Evolutionary conservation across 163 green algal genomes (phyloP).

Genomic region (Prototheca cutis): DNA sequence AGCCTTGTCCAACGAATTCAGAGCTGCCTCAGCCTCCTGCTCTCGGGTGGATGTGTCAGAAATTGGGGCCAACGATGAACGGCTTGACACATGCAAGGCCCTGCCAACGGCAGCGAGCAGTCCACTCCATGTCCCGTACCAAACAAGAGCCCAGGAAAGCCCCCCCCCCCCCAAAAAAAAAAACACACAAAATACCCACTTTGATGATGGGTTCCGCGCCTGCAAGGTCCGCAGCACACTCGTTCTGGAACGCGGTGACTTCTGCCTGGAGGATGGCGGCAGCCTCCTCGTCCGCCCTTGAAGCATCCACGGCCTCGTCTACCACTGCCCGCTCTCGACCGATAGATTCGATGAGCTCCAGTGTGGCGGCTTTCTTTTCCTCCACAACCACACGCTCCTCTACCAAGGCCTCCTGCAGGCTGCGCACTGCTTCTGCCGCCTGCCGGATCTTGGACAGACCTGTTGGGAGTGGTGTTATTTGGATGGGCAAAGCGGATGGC

Average conservation of each 20-base stretch:
- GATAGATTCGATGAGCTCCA: constrained; percentile 84
- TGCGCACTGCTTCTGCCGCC: constrained; percentile 62
- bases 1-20: constrained; percentile 84
- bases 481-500: background rate
- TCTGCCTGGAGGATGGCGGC: constrained; percentile 55
- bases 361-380: constrained; percentile 81
- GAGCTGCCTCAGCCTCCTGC: constrained; percentile 70
- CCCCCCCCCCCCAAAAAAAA: too few relatives aligned
- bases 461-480: background rate
- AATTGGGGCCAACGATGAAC: too few relatives aligned
- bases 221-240: constrained; percentile 70
- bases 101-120: too few relatives aligned
- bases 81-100: too few relatives aligned
- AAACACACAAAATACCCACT: too few relatives aligned
- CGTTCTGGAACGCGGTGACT: constrained; percentile 68
- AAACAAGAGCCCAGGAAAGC: too few relatives aligned
- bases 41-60: too few relatives aligned
- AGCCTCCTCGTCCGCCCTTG: constrained; percentile 71
- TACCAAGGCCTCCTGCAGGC: constrained; percentile 72
- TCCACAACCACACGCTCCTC: constrained; percentile 84
- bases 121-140: too few relatives aligned
- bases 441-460: constrained; percentile 76
- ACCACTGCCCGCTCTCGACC: constrained; percentile 77
- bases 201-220: constrained; percentile 85
- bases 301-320: constrained; percentile 74